Conservation (phyloP, 176 grass and related monocot genomes). For the Puccinellia tenuiflora region DNA sequence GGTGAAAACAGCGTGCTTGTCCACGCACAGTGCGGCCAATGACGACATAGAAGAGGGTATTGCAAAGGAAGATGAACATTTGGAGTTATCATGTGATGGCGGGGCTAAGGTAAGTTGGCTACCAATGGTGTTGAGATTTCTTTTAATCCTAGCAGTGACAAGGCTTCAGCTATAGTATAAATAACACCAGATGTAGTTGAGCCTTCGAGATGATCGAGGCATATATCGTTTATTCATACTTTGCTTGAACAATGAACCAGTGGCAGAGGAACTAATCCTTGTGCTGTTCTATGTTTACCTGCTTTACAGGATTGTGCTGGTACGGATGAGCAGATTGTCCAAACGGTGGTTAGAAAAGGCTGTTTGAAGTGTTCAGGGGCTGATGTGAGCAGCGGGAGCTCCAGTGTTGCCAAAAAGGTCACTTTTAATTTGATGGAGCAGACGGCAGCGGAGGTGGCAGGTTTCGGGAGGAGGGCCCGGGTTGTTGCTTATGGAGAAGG, state of each 20-base stretch:
- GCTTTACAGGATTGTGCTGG: neutral
- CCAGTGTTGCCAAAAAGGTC: conserved; percentile 34
- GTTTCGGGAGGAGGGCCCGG: neutral
- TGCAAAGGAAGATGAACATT: neutral
- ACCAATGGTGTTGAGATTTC: neutral
- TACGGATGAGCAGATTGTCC: neutral
- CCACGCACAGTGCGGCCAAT: neutral
- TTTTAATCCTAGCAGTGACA: neutral
- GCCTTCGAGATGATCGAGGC: conserved; percentile 1
- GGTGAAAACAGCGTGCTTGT: neutral
- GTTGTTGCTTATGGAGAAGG: neutral
- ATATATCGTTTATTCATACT: conserved; percentile 9
- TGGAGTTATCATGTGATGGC: neutral
- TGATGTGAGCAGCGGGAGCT: neutral
- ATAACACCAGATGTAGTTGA: neutral
- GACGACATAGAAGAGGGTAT: neutral
- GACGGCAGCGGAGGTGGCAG: neutral
- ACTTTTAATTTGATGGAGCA: conserved; percentile 22
- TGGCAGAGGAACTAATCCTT: neutral
- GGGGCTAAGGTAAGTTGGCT: neutral
- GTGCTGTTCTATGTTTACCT: neutral
- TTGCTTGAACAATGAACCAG: neutral
- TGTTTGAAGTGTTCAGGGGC: conserved; percentile 33
- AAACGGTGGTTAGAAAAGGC: conserved; percentile 24
- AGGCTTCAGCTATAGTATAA: neutral